Percentiles rank a stretch among this genome's conserved stretches.
Conservation (phyloP, 331 rosid genomes). For the Spiraea crenata region DNA sequence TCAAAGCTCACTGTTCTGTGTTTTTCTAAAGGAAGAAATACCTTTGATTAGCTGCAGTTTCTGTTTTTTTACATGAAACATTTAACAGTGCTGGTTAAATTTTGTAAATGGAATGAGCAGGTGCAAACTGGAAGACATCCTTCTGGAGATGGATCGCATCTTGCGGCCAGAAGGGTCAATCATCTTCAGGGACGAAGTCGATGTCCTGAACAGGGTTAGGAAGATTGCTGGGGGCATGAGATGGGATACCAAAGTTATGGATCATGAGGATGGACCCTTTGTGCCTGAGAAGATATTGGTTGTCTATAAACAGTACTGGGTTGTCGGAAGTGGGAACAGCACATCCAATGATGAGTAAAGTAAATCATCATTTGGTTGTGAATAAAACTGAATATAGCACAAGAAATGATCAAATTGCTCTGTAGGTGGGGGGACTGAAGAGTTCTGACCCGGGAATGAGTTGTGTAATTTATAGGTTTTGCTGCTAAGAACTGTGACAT, state of each 20-base stretch:
- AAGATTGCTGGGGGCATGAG: conserved; percentile 76
- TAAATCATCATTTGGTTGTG: not conserved
- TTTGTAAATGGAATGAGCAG: conserved; percentile 41
- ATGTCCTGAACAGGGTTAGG: conserved; percentile 68
- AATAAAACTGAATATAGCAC: conserved; percentile 1
- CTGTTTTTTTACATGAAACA: not conserved
- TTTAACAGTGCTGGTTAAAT: not conserved
- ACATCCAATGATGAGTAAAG: conserved; percentile 24
- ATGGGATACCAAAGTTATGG: conserved; percentile 83
- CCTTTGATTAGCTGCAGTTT: not conserved
- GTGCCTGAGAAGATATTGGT: conserved; percentile 85
- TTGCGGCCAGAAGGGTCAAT: conserved; percentile 83
- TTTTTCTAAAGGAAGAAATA: not conserved
- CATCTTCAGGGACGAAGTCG: conserved; percentile 76
- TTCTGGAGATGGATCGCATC: conserved; percentile 91
- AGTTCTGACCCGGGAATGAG: conserved; percentile 5
- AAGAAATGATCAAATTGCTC: not conserved
- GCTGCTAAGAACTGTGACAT: not conserved
- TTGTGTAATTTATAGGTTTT: conserved; percentile 14
- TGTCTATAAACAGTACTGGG: conserved; percentile 80
- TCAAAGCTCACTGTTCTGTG: no score
- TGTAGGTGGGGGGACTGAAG: not conserved
- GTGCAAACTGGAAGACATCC: conserved; percentile 80
- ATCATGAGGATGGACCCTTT: conserved; percentile 96
- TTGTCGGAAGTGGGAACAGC: conserved; percentile 41